These are phyloP conservation scores for Verbascum thapsus DNA, from an alignment of 257 asterid genomes.

Conservation along the genomic window DNA sequence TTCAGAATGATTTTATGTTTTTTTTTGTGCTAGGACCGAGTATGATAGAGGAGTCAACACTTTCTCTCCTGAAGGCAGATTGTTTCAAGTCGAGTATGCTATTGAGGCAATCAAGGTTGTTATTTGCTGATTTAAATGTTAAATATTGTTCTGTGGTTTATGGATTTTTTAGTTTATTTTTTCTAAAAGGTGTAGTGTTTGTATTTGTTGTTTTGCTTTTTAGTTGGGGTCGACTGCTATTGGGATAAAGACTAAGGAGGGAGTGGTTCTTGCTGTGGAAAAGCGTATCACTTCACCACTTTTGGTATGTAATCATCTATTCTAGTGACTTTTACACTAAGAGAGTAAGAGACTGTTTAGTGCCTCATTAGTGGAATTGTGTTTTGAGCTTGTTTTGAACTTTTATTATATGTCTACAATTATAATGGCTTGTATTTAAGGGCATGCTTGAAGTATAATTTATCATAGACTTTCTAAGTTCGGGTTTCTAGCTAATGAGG, in stretches of 20 bases:
- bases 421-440: neutral
- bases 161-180: neutral
- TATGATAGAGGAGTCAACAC: slow-evolving; percentile 71
- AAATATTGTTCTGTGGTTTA: neutral
- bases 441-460: neutral
- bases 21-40: slow-evolving; percentile 48
- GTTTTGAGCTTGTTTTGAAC: slow-evolving; percentile 17
- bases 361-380: slow-evolving; percentile 1
- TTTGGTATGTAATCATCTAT: slow-evolving; percentile 37
- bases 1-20: no score
- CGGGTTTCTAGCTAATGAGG: no score
- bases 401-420: neutral
- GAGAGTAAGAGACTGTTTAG: neutral
- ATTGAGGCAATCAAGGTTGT: slow-evolving; percentile 63
- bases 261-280: slow-evolving; percentile 67
- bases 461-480: no score
- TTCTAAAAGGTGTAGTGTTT: neutral
- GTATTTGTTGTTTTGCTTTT: slow-evolving; percentile 9
- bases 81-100: slow-evolving; percentile 65
- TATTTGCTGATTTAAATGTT: neutral
- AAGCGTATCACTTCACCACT: slow-evolving; percentile 64
- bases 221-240: slow-evolving; percentile 68
- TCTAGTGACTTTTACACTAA: neutral
- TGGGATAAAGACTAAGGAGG: slow-evolving; percentile 60
- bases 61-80: slow-evolving; percentile 66